Evolutionary conservation across 495 filamentous ascomycete genomes (phyloP).

Genomic region (Aspergillus campestris): DNA sequence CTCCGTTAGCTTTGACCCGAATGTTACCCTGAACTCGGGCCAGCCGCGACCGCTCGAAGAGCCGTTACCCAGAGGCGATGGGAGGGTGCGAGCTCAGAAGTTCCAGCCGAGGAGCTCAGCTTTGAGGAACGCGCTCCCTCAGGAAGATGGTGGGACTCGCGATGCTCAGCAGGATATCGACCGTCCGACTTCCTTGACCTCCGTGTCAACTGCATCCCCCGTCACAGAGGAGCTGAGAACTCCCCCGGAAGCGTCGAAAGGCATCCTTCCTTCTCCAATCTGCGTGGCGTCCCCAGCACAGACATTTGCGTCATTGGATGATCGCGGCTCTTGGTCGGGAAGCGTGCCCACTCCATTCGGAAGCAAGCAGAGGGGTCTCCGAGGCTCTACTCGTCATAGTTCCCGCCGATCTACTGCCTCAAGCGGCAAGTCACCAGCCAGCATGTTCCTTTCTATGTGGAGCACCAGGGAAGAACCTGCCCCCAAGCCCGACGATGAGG

Average conservation of each 20-base stretch:
- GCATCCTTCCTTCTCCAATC: slow-evolving; percentile 46
- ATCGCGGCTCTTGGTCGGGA: slow-evolving; percentile 42
- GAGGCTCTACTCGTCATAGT: slow-evolving; percentile 28
- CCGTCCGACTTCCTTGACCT: slow-evolving; percentile 53
- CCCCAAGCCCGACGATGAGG: slow-evolving; percentile 56
- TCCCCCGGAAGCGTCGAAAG: slow-evolving; percentile 38
- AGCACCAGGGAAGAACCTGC: slow-evolving; percentile 34
- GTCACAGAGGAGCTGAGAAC: slow-evolving; percentile 43
- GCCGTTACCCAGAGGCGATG: slow-evolving; percentile 29
- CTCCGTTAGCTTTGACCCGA: slow-evolving; percentile 37
- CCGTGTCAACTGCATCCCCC: slow-evolving; percentile 48
- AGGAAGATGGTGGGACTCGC: slow-evolving; percentile 20
- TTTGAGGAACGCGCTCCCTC: slow-evolving; percentile 31
- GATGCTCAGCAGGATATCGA: slow-evolving; percentile 23
- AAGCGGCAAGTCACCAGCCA: slow-evolving; percentile 46
- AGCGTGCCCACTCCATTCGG: slow-evolving; percentile 33
- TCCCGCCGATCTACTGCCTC: slow-evolving; percentile 40
- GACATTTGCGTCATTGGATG: slow-evolving; percentile 37
- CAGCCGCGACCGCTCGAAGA: slow-evolving; percentile 29
- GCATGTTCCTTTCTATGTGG: slow-evolving; percentile 54
- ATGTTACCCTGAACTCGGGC: slow-evolving; percentile 31
- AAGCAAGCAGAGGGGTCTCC: slow-evolving; percentile 32
- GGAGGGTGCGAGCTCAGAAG: slow-evolving; percentile 16
- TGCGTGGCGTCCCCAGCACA: slow-evolving; percentile 38
- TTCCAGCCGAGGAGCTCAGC: slow-evolving; percentile 34